phyloP scores from a whole-genome alignment of 2,329 filamentous ascomycete species.

The Pseudocercospora vitis region DNA sequence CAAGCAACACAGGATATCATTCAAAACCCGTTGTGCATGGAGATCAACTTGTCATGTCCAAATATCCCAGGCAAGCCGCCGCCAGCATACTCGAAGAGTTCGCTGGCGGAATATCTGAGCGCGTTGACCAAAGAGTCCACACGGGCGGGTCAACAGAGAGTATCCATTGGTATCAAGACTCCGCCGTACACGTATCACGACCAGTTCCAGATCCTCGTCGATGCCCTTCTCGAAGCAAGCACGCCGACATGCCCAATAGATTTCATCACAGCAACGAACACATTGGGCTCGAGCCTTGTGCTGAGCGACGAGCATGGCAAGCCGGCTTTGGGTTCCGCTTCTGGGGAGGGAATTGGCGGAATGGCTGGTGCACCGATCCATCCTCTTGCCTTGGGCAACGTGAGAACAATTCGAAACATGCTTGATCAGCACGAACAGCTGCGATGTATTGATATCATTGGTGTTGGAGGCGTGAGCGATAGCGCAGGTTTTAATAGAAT shows the following conservation, averaged over 20 bases:
- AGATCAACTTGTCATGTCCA: slow-evolving; percentile 76
- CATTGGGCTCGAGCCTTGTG: slow-evolving; percentile 67
- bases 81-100: slow-evolving; percentile 63
- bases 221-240: slow-evolving; percentile 48
- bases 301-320: slow-evolving; percentile 39
- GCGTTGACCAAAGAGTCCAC: slow-evolving; percentile 39
- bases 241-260: slow-evolving; percentile 50
- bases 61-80: slow-evolving; percentile 70
- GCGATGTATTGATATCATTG: slow-evolving; percentile 62
- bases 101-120: slow-evolving; percentile 57
- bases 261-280: slow-evolving; percentile 76
- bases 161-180: slow-evolving; percentile 67
- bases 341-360: slow-evolving; percentile 62
- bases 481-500: slow-evolving; percentile 63
- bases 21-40: slow-evolving; percentile 61
- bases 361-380: slow-evolving; percentile 72
- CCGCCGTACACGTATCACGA: slow-evolving; percentile 72
- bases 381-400: slow-evolving; percentile 72
- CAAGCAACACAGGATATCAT: slow-evolving; percentile 37
- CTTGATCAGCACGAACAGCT: slow-evolving; percentile 55
- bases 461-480: slow-evolving; percentile 71
- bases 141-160: slow-evolving; percentile 17
- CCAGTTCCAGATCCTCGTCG: slow-evolving; percentile 61
- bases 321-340: slow-evolving; percentile 53
- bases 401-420: slow-evolving; percentile 63